Evolutionary conservation across 2,329 filamentous ascomycete genomes (phyloP), one percentile per base, ranked within the genome.

Genomic region (Myriosclerotinia scirpicola): DNA sequence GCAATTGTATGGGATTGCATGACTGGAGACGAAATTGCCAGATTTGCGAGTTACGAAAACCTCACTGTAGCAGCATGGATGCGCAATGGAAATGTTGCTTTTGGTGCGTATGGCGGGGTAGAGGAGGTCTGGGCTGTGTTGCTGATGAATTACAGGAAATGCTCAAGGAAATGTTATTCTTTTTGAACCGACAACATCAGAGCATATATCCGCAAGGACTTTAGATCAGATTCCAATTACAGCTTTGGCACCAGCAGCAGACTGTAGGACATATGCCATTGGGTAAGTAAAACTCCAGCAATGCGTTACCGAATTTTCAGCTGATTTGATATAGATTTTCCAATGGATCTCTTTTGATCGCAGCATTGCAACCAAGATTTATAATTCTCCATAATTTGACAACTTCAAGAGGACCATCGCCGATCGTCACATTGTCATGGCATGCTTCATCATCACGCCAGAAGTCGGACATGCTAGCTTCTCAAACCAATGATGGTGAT

Each of bases 1-100:
- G 92, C 93, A 5, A 97, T 98, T 75, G 92, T 98, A 9, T 99
- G 95, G 95, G 94, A 99, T 79, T 83, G 97, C 68, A 87, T 96
- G 80, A 96, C 92, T 0, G 95, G 95, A 59, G 88, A 93, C 68
- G 93, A 97, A 78, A 85, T 97, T 67, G 89, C 94, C 50, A 86
- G 93, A n/a, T 98, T 98, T 80, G 89, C 90, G 34, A 95, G 93
- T 0, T 97, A 96, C 75, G 92, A 96, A 75, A 87, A 91, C 71
- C 84, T 98, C 70, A 89, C 88, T 30, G 89, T 92, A 40, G 94
- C 93, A 48, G 84, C 91, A 15, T 99, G 95, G 92, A 97, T 99
- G 93, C 86, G 90, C 54, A 97, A 97, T 79, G 95, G 95, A 65
- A 96, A 97, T 79, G 89, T 99, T 71, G 94, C 92, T 48, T 98